Conservation (phyloP, 2,329 filamentous ascomycete species). For the Claviceps paspali region DNA sequence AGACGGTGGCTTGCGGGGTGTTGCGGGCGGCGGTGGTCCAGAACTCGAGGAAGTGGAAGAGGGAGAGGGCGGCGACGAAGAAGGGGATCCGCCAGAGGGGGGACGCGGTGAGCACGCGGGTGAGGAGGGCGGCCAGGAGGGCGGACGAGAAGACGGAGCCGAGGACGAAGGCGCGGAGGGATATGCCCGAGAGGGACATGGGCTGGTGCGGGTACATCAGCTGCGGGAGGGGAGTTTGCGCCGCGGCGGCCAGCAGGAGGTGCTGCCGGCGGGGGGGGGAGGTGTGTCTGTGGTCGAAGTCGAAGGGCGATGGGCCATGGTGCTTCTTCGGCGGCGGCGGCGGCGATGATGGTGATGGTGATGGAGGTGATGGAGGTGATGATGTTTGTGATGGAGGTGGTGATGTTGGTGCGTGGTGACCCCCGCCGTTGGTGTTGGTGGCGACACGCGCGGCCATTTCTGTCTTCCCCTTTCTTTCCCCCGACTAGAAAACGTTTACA, state of each 20-base stretch:
- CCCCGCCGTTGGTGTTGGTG: too few relatives aligned
- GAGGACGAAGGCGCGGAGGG: constrained; percentile 40
- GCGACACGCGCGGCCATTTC: too few relatives aligned
- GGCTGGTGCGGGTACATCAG: constrained; percentile 29
- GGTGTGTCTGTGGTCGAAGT: constrained; percentile 4
- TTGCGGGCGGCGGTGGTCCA: constrained; percentile 80
- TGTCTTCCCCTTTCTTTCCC: too few relatives aligned
- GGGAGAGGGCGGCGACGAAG: constrained; percentile 52
- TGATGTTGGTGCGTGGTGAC: neutral
- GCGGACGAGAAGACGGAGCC: constrained; percentile 27
- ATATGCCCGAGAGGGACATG: constrained; percentile 45
- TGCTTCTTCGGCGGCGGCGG: neutral
- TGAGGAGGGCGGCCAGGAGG: constrained; percentile 14
- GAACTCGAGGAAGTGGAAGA: constrained; percentile 96
- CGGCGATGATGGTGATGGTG: neutral
- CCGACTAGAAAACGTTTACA: too few relatives aligned
- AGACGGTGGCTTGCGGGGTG: constrained; percentile 52
- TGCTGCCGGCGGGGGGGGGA: neutral
- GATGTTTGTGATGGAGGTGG: too few relatives aligned
- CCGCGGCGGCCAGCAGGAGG: neutral
- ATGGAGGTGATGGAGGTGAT: neutral
- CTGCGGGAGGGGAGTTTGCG: neutral
- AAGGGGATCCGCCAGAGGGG: constrained; percentile 48
- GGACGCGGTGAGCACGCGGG: constrained; percentile 23
- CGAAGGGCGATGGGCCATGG: neutral